Base-by-base conservation (phyloP, 805 yeast genomes). In the Lipomyces chichibuensis region DNA sequence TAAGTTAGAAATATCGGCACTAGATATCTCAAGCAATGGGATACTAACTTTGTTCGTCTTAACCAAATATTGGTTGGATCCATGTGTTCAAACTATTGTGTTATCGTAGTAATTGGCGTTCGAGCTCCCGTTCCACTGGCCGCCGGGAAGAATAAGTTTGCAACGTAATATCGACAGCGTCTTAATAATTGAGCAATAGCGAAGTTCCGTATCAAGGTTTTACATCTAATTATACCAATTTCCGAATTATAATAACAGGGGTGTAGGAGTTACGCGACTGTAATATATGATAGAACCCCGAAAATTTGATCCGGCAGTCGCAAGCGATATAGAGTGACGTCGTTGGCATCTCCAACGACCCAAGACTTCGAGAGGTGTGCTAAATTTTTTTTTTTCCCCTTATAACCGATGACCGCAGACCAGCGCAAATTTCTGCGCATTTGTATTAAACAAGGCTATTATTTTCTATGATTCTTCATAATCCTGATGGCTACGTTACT, bases 21-120 rank as follows among this genome's bases (percentile, higher is more conserved):
- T 62, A 23, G 3, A 25, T 25, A 33, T 33, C 14, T 17, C 39
- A 33, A 33, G 39, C 39, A 33, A 8, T 32, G 20, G 3, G 39
- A 29, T 49, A 56, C 68, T 53, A 43, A 65, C 68, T 65, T 65
- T 35, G 64, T 57, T 39, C 65, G 51, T 43, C 65, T 46, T 13
- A 57, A 57, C 68, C 68, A 65, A 20, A 65, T 65, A 52, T 52
- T 65, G 8, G 53, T 33, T 23, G 68, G 60, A 43, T 62, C 68
- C 68, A 65, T 65, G 25, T 52, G 27, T 53, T 14, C 29, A 14
- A 23, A 27, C 2, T 27, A 23, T 29, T 53, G 1, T 53, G 23
- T 53, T 53, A 51, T 51, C 29, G 27, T 37, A 11, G 17, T 11
- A 37, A 37, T 37, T 37, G 0, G 43, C 13, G 14, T 37, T 37